These are phyloP conservation scores for Clavispora fructus DNA, from an alignment of 805 yeast genomes.

Conservation along the genomic window DNA sequence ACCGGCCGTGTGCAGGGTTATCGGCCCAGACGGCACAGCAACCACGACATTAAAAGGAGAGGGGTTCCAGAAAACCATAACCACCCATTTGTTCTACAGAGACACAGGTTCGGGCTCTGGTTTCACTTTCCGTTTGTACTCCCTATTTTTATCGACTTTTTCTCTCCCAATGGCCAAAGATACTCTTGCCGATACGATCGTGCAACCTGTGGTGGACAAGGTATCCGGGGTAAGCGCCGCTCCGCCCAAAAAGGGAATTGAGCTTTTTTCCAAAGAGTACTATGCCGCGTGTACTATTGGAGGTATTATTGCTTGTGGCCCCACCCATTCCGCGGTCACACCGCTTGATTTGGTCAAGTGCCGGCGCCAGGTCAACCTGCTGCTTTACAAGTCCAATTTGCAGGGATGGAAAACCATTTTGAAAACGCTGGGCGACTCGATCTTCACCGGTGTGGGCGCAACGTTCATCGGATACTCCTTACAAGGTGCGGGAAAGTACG, in stretches of 20 bases:
- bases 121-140: neutral
- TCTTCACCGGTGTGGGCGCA: conserved; percentile 88
- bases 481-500: conserved; percentile 98
- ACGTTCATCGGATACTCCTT: conserved; percentile 88
- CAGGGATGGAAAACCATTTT: conserved; percentile 80
- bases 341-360: conserved; percentile 93
- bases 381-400: conserved; percentile 66
- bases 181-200: conserved; percentile 21
- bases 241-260: conserved; percentile 28
- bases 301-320: conserved; percentile 89
- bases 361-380: conserved; percentile 80
- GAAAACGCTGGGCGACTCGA: conserved; percentile 70
- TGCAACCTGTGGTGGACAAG: conserved; percentile 27
- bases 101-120: neutral
- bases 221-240: conserved; percentile 12
- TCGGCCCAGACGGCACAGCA: neutral
- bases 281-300: conserved; percentile 72
- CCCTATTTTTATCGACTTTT: too few relatives aligned
- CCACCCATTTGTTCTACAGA: too few relatives aligned
- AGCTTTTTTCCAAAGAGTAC: conserved; percentile 57
- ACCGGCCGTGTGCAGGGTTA: neutral
- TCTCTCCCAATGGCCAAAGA: conserved; percentile 1
- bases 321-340: conserved; percentile 90
- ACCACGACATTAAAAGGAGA: neutral
- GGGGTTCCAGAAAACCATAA: too few relatives aligned